phyloP scores from a whole-genome alignment of 306 rosid genomes.

The Erythrophleum fordii region DNA sequence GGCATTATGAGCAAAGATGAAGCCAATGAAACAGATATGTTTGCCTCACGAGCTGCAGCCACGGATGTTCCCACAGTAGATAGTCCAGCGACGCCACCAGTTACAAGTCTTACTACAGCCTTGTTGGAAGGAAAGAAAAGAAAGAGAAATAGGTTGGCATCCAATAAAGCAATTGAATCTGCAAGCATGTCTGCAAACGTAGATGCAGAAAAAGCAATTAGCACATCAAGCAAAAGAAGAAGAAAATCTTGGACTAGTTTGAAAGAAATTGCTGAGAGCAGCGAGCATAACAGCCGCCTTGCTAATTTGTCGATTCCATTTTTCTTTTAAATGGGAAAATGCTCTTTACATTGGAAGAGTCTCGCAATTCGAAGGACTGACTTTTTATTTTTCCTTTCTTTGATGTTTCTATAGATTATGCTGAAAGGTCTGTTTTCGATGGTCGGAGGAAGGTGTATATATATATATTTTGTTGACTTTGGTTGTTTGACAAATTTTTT shows the following conservation, averaged over 20 bases:
- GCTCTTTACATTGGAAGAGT: background rate
- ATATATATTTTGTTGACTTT: too few species aligned
- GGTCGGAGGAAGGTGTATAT: too few species aligned
- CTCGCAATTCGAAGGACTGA: background rate
- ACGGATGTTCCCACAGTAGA: slow-evolving; percentile 20
- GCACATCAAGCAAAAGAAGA: slow-evolving; percentile 56
- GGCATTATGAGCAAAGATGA: slow-evolving; percentile 22
- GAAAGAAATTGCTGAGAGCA: slow-evolving; percentile 65
- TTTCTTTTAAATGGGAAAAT: slow-evolving; percentile 27
- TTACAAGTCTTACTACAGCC: background rate
- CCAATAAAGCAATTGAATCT: slow-evolving; percentile 48
- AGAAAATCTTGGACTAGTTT: slow-evolving; percentile 80
- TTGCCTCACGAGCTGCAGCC: slow-evolving; percentile 19
- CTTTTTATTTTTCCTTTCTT: background rate
- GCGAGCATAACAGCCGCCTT: slow-evolving; percentile 33
- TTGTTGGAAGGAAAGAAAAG: slow-evolving; percentile 54
- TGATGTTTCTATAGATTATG: background rate
- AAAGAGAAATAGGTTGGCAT: slow-evolving; percentile 42
- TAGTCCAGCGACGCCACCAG: slow-evolving; percentile 42
- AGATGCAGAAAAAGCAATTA: slow-evolving; percentile 42
- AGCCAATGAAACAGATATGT: slow-evolving; percentile 30
- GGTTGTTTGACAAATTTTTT: too few species aligned
- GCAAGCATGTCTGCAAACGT: slow-evolving; percentile 31
- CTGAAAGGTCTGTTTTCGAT: background rate
- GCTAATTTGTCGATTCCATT: slow-evolving; percentile 56